A percentile compares a stretch with the other conserved stretches of the same genome.
These are phyloP conservation scores for Phyllosticta citrichinensis DNA, from an alignment of 2,329 filamentous ascomycete species.

Conservation along the genomic window DNA sequence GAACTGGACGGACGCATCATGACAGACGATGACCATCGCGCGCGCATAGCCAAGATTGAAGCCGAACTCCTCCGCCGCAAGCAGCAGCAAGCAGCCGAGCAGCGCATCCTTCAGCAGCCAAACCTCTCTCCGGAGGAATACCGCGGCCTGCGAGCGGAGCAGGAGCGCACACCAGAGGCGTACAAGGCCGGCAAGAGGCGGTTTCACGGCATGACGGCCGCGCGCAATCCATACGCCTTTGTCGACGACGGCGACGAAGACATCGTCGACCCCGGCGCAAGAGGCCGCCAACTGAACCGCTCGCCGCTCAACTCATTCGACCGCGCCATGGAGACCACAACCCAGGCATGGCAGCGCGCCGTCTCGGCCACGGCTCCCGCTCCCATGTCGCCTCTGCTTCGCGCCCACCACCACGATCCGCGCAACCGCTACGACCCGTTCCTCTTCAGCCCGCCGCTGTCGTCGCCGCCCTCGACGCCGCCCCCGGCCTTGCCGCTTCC, in stretches of 20 bases:
- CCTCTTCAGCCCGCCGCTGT: neutral
- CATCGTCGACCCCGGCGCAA: neutral
- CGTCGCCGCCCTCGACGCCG: neutral
- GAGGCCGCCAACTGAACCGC: no score
- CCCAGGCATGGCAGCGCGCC: neutral
- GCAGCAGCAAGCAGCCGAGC: neutral
- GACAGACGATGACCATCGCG: neutral
- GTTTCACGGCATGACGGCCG: neutral
- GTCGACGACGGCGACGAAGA: neutral
- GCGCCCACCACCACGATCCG: neutral
- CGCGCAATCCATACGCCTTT: neutral
- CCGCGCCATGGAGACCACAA: neutral
- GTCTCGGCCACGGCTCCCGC: neutral
- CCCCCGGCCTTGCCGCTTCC: neutral
- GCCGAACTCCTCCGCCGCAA: neutral
- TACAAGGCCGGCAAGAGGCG: neutral
- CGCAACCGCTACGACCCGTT: neutral
- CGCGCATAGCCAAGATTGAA: neutral
- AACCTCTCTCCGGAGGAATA: neutral
- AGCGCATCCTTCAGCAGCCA: neutral
- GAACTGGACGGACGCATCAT: neutral
- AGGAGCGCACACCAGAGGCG: neutral
- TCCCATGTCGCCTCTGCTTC: neutral
- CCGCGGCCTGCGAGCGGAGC: neutral
- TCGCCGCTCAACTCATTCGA: no score